These are phyloP conservation scores for Ormosia semicastrata DNA, from an alignment of 306 rosid species.

Conservation along the genomic window DNA sequence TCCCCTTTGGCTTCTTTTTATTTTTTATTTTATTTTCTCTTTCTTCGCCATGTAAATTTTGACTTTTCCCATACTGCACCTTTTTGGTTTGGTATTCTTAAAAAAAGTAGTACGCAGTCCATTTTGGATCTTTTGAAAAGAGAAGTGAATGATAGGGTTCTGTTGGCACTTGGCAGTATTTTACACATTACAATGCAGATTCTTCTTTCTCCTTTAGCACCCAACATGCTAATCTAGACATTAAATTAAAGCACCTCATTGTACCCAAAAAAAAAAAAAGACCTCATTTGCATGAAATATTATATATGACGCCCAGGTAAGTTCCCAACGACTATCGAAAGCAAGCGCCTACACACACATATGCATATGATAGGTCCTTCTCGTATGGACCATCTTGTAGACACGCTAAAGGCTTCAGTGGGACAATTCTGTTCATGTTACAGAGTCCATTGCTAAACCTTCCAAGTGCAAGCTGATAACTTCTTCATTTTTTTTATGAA, in stretches of 20 bases:
- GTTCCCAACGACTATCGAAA: slow-evolving; percentile 30
- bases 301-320: slow-evolving; percentile 22
- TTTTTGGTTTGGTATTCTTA: slow-evolving; percentile 28
- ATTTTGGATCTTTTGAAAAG: slow-evolving; percentile 40
- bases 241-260: slow-evolving; percentile 25
- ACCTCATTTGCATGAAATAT: slow-evolving; percentile 32
- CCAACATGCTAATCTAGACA: slow-evolving; percentile 48
- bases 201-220: slow-evolving; percentile 49
- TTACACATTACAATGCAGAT: slow-evolving; percentile 40
- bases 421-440: not conserved
- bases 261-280: no score
- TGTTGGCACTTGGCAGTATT: slow-evolving; percentile 13
- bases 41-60: slow-evolving; percentile 5
- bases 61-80: not conserved
- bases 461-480: slow-evolving; percentile 27
- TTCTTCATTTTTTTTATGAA: not conserved
- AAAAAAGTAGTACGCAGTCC: slow-evolving; percentile 15
- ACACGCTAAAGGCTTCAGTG: not conserved
- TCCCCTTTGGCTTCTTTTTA: slow-evolving; percentile 18
- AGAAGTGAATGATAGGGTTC: slow-evolving; percentile 38
- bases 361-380: slow-evolving; percentile 16
- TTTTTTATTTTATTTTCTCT: not conserved
- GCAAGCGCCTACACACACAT: not conserved
- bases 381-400: slow-evolving; percentile 2
- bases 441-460: slow-evolving; percentile 15